A percentile compares a stretch with the other conserved stretches of the same genome.
These are phyloP conservation scores for Linderniella brevidens DNA, from an alignment of 257 asterid genomes.

Conservation along the genomic window DNA sequence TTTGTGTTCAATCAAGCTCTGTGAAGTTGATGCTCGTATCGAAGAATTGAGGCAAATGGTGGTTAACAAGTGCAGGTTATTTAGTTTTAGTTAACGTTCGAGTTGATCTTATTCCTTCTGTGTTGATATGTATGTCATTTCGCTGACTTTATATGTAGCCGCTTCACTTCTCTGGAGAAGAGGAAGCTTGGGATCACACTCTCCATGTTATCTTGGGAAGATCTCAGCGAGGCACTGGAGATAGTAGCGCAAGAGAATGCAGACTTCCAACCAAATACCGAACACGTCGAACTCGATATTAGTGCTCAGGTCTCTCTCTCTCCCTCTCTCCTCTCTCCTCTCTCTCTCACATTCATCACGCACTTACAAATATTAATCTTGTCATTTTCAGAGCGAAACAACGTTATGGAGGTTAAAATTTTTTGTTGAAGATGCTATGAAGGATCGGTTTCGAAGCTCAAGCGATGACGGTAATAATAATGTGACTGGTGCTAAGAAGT, in stretches of 20 bases:
- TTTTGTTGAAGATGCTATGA: constrained; percentile 47
- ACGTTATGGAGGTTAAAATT: constrained; percentile 79
- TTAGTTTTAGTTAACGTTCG: constrained; percentile 2
- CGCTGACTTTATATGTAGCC: constrained; percentile 31
- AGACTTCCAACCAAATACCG: constrained; percentile 32
- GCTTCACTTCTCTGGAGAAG: constrained; percentile 49
- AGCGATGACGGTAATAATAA: constrained; percentile 19
- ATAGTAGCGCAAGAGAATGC: constrained; percentile 59
- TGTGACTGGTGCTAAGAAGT: constrained; percentile 16
- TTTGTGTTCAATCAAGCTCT: constrained; percentile 42
- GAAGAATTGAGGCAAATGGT: constrained; percentile 70
- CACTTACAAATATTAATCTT: constrained; percentile 8
- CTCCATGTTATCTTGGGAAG: constrained; percentile 45
- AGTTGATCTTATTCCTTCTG: neutral
- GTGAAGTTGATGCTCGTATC: constrained; percentile 41
- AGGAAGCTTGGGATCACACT: constrained; percentile 64
- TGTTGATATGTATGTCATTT: constrained; percentile 10
- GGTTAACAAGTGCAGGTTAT: constrained; percentile 78
- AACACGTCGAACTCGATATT: constrained; percentile 72
- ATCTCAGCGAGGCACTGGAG: constrained; percentile 59
- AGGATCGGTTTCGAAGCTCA: constrained; percentile 19
- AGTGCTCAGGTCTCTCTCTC: constrained; percentile 47
- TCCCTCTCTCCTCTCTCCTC: constrained; percentile 8
- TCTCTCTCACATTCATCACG: constrained; percentile 1
- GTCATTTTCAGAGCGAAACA: constrained; percentile 74